A percentile compares a stretch with the other conserved stretches of the same genome.
Conservation (phyloP, 2,329 filamentous ascomycete genomes). For the Sclerotinia glacialis region DNA sequence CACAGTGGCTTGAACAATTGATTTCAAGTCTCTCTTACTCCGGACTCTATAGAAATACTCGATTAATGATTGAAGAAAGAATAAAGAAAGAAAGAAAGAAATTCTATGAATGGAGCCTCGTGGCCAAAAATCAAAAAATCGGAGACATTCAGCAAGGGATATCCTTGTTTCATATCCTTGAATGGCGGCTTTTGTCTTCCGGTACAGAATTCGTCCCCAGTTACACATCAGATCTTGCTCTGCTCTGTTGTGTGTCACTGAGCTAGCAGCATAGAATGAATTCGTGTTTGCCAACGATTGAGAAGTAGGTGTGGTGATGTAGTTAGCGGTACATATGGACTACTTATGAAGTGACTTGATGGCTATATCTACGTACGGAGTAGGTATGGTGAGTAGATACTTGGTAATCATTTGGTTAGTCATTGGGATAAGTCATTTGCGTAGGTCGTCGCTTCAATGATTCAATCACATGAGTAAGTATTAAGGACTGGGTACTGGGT, state of each 20-base stretch:
- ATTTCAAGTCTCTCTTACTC: not conserved
- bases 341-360: no score
- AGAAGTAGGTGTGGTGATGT: not conserved
- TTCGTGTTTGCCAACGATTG: conserved; percentile 4
- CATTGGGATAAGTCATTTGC: not conserved
- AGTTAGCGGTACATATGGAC: not conserved
- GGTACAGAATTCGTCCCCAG: not conserved
- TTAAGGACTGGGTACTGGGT: no score
- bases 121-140: not conserved
- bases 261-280: not conserved
- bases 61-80: no score
- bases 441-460: not conserved
- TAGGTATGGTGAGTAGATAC: not conserved
- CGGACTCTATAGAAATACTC: no score
- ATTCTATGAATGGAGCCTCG: not conserved
- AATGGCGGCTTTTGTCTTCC: not conserved
- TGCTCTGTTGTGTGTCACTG: not conserved
- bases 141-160: not conserved
- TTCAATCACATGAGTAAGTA: not conserved
- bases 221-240: conserved; percentile 8
- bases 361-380: no score
- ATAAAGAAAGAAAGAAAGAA: not conserved
- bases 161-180: not conserved
- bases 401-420: not conserved
- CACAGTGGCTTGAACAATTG: not conserved